These are phyloP conservation scores for Cutaneotrichosporon dermatis DNA, from an alignment of 1,284 basidiomycete species.

Conservation along the genomic window DNA sequence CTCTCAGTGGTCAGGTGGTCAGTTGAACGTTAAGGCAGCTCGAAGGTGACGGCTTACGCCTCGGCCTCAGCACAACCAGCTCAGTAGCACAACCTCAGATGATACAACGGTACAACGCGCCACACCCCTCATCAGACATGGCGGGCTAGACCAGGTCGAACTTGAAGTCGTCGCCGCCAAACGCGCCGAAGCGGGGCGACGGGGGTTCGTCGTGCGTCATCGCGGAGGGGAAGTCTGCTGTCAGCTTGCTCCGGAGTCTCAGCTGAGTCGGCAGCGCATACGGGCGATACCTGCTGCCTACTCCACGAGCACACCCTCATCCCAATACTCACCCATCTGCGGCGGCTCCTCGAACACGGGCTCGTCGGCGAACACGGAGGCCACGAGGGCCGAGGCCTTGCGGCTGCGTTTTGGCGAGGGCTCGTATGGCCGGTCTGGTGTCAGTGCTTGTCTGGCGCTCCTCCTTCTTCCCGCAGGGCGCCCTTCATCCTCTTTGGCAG, in stretches of 20 bases:
- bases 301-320: background rate
- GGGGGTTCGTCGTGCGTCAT: background rate
- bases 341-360: no score
- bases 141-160: slow-evolving; percentile 1
- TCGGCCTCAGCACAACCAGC: no score
- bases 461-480: no score
- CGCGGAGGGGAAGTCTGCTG: background rate
- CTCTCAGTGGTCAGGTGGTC: no score
- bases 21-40: no score
- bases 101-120: background rate
- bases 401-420: background rate
- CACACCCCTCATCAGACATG: background rate
- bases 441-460: background rate
- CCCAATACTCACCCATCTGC: background rate
- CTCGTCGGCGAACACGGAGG: background rate
- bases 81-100: background rate
- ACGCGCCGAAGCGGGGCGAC: slow-evolving; percentile 3
- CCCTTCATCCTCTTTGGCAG: no score
- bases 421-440: background rate
- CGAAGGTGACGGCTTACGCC: no score
- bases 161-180: slow-evolving; percentile 7
- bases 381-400: background rate
- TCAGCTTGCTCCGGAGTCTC: background rate
- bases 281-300: no score
- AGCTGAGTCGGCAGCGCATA: no score